Conservation (phyloP, 306 rosid genomes). For the Glycine tomentella region DNA sequence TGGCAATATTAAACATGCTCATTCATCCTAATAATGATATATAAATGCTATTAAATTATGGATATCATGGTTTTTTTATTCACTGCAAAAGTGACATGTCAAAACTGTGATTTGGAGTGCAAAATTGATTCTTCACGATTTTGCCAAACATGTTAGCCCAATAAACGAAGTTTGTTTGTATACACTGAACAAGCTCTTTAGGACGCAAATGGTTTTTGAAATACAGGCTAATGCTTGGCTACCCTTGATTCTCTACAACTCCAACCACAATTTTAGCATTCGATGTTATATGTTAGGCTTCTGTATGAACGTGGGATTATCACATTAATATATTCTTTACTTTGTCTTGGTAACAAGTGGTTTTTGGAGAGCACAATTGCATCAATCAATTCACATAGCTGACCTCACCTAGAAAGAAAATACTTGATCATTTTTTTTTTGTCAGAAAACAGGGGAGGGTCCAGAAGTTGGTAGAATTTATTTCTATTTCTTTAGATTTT, state of each 20-base stretch:
- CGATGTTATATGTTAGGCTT: neutral
- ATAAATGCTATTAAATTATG: neutral
- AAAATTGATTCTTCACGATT: neutral
- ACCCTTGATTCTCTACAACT: constrained; percentile 27
- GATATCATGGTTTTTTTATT: neutral
- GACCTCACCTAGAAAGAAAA: neutral
- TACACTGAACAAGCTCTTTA: neutral
- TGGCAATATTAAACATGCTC: neutral
- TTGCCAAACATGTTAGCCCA: neutral
- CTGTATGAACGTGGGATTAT: neutral
- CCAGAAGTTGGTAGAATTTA: neutral
- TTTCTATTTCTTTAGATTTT: neutral
- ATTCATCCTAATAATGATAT: neutral
- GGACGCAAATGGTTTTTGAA: neutral
- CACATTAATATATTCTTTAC: neutral
- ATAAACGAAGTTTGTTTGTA: neutral
- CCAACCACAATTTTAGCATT: constrained; percentile 1
- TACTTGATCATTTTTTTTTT: neutral
- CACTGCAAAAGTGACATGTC: neutral
- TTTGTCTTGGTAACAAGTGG: constrained; percentile 21
- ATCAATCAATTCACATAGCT: neutral
- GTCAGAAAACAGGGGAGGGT: neutral
- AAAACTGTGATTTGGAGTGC: neutral
- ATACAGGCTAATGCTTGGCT: neutral
- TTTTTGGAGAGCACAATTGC: constrained; percentile 4